These are phyloP conservation scores for Prunus salicina DNA, from an alignment of 306 rosid genomes.

Conservation along the genomic window DNA sequence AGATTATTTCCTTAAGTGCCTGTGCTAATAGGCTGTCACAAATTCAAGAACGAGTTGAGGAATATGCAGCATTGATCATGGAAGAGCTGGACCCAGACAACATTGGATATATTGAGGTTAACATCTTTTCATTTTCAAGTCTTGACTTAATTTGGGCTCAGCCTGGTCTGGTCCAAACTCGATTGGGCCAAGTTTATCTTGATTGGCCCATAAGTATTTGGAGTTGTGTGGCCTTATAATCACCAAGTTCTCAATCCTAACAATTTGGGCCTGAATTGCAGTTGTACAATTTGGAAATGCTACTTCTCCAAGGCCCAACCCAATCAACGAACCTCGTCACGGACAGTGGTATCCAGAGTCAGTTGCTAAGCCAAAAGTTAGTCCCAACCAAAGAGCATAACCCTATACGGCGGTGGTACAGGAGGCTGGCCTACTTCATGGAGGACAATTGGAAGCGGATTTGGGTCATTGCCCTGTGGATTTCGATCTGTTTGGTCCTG, in stretches of 20 bases:
- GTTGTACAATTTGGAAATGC: constrained; percentile 81
- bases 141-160: background rate
- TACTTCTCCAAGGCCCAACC: constrained; percentile 74
- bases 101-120: constrained; percentile 73
- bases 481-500: constrained; percentile 55
- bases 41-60: constrained; percentile 72
- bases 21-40: constrained; percentile 82
- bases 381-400: constrained; percentile 74
- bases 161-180: background rate
- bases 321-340: constrained; percentile 53
- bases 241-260: rapidly evolving
- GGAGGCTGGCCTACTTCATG: constrained; percentile 44
- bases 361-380: constrained; percentile 72
- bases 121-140: background rate
- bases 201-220: too few relatives aligned
- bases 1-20: constrained; percentile 82
- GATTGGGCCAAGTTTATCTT: too few relatives aligned
- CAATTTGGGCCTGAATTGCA: constrained; percentile 15
- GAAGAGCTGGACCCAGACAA: constrained; percentile 85
- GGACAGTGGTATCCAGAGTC: constrained; percentile 61
- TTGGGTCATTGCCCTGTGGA: constrained; percentile 70
- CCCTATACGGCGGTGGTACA: constrained; percentile 53
- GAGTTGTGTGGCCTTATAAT: too few relatives aligned
- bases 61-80: constrained; percentile 90
- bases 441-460: constrained; percentile 84